Conservation (phyloP, 2,329 filamentous ascomycete species). For the Paecilomyces sp. region DNA sequence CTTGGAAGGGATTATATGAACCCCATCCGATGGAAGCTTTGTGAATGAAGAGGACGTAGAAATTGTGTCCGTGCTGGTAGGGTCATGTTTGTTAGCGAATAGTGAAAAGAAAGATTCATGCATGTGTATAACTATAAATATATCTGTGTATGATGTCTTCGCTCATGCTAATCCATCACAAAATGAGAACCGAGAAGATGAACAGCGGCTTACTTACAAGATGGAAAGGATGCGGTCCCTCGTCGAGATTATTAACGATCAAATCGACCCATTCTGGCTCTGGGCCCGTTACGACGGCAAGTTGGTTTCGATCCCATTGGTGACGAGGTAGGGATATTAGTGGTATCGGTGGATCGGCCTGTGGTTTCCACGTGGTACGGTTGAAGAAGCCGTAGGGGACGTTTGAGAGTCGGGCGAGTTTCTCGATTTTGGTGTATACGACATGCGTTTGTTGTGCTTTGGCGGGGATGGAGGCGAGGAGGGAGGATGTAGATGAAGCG, state of each 20-base stretch:
- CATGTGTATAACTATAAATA: too few relatives aligned
- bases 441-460: slow-evolving; percentile 35
- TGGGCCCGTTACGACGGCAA: slow-evolving; percentile 25
- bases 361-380: slow-evolving; percentile 38
- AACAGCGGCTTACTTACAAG: slow-evolving; percentile 22
- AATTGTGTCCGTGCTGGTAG: slow-evolving; percentile 27
- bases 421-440: slow-evolving; percentile 42
- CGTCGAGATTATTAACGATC: slow-evolving; percentile 46
- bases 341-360: slow-evolving; percentile 24
- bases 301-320: slow-evolving; percentile 38
- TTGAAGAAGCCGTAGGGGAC: slow-evolving; percentile 43
- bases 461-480: slow-evolving; percentile 19
- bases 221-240: slow-evolving; percentile 45
- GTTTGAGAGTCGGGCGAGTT: slow-evolving; percentile 36
- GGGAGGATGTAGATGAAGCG: slow-evolving; percentile 15
- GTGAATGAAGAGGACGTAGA: slow-evolving; percentile 23
- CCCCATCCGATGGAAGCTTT: slow-evolving; percentile 26
- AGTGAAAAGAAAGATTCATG: too few relatives aligned
- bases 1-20: slow-evolving; percentile 29
- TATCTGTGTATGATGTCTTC: too few relatives aligned
- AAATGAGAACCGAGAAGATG: not conserved
- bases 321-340: slow-evolving; percentile 26
- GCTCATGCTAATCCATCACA: too few relatives aligned
- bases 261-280: slow-evolving; percentile 38
- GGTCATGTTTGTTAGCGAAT: not conserved